A percentile compares a stretch with the other conserved stretches of the same genome.
Conservation (phyloP, 371 early-diverging fungal genomes). For the Zancudomyces culisetae region DNA sequence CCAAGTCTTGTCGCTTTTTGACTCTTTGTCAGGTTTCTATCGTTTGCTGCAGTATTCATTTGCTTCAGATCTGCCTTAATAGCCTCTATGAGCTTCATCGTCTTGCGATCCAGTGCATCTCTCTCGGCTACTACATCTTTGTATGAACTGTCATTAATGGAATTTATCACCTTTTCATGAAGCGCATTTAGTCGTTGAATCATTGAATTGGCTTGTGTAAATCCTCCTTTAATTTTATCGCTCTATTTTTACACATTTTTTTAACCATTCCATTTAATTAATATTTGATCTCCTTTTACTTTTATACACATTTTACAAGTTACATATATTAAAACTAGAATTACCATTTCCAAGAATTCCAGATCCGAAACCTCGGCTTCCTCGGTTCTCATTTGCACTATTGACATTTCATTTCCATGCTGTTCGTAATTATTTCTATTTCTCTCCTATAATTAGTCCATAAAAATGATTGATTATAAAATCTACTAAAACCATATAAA, state of each 20-base stretch:
- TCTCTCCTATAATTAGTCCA: not conserved
- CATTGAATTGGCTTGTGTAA: constrained; percentile 7
- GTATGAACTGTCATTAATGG: constrained; percentile 19
- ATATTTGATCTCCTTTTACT: not conserved
- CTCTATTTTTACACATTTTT: constrained; percentile 4
- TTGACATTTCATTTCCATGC: not conserved
- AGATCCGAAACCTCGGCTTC: not conserved
- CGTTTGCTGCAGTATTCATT: constrained; percentile 7
- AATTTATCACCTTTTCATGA: constrained; percentile 14
- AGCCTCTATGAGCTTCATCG: constrained; percentile 5
- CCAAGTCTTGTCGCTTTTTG: constrained; percentile 8
- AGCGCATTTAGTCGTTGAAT: constrained; percentile 6
- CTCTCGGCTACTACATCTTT: constrained; percentile 8
- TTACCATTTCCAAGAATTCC: not conserved
- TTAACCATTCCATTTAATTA: not conserved
- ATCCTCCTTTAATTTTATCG: constrained; percentile 9
- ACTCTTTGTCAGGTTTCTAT: constrained; percentile 8
- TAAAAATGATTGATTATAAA: not conserved
- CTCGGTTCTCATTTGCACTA: not conserved
- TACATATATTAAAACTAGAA: not conserved
- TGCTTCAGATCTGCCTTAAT: constrained; percentile 8
- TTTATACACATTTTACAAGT: constrained; percentile 2
- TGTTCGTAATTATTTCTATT: not conserved
- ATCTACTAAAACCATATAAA: no score
- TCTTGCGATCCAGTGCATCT: constrained; percentile 6